Base-by-base conservation (phyloP, 2,329 filamentous ascomycete species). In the Aureobasidium melanogenum region DNA sequence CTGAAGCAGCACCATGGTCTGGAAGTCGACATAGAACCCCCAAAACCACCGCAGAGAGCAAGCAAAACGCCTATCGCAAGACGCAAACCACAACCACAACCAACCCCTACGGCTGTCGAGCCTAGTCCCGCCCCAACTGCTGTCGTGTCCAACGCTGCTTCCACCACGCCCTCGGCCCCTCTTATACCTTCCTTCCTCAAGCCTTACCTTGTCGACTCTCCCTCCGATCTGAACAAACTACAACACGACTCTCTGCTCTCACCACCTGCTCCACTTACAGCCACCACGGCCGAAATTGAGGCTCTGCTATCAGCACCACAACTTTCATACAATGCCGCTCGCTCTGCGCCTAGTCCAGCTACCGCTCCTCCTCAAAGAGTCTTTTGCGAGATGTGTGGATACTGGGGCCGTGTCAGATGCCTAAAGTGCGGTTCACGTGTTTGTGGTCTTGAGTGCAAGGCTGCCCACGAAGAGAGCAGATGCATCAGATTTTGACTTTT, bases 381-480 rank as follows among this genome's bases (percentile, higher is more conserved):
- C 38, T 93, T 92, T 72, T 93, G 89, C 73, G 87, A 87, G 70
- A 84, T 91, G 34, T 93, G 89, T 70, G 89, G 89, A 15, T 92
- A 91, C 73, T 92, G 89, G 88, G 89, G 88, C 2, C 78, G 85
- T 43, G 85, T 90, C 48, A 82, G 81, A 72, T 93, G 89, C 75
- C 82, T 86, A 72, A 89, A 88, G 76, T 93, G 89, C 74, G 88
- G 88, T n/a, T 83, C 82, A 48, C 80, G 86, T 67, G 85, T 89
- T n/a, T 93, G 89, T 71, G 88, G 88, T 41, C 73, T 92, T 66
- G 86, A 89, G 63, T 92, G 89, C 68, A 79, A 91, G 67, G 84
- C 85, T 69, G 79, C 82, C 64, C 89, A 93, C 72, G 81, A 85
- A 59, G 87, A 89, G 72, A 88, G 88, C 67, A 87, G 86, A 67